Base-by-base conservation (phyloP, 2,329 filamentous ascomycete species). In the Endocalyx cinctus region DNA sequence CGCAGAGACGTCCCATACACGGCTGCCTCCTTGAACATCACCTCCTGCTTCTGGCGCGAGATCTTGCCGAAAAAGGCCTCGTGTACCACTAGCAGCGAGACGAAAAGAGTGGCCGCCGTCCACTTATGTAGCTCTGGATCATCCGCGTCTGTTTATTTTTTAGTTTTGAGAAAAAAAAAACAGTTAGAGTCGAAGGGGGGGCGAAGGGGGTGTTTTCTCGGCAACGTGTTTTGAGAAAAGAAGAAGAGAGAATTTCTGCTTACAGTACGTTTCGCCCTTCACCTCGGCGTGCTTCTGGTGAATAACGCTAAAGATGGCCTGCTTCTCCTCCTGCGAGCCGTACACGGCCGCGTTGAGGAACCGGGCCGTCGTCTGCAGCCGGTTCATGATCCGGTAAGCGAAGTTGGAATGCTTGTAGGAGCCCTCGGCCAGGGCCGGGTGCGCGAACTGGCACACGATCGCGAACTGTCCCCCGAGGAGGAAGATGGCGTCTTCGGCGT, bases 41-140 rank as follows among this genome's bases (percentile, higher is more conserved):
- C 20, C 34, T 42, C 39, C 25, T 42, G 37, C 34, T 31, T 33
- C 28, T 29, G 31, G 18, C 33, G 30, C 8, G 37, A 29, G 5
- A 34, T 17, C 15, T 34, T 34, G 17, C 41, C 41, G 37, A 50
- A 51, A 38, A 53, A 51, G 15, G 44, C 36, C 33, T 55, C 51
- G 23, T 46, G 45, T 11, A 52, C 51, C n/a, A 46, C 27, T 5
- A 52, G 28, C 3, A 52, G 37, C 7, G 42, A 38, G 15, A 50
- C 38, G 31, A 52, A 54, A 16, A 55, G 42, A 4, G 52, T 55
- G 4, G 52, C 52, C 2, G 50, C 52, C 2, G 48, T 53, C 51
- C 51, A 53, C 22, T 46, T 50, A 33, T 54, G 51, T n/a, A 53
- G 39, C 29, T 53, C 50, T 2, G 50, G 46, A 20, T 54, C 51